Base-by-base conservation (phyloP, 1,284 basidiomycete genomes). In the Cerrena zonata region DNA sequence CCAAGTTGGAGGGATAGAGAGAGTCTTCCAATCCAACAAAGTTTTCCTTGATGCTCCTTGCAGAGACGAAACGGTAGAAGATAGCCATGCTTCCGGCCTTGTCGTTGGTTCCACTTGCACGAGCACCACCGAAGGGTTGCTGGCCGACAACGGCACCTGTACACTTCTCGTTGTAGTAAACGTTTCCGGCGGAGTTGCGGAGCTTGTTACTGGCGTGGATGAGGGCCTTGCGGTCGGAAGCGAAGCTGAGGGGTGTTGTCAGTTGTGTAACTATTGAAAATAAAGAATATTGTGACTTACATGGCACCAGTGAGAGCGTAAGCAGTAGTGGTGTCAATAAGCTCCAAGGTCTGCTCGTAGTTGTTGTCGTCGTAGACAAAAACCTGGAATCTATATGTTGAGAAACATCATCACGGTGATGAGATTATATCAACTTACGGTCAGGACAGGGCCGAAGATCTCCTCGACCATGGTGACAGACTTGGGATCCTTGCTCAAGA, bases 381-480 rank as follows among this genome's bases (percentile, higher is more conserved):
- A 53, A 89, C 81, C 84, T 86, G 56, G 38, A 36, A 11, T 36
- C n/a, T 10, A n/a, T n/a, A 36, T 10, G 34, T 10, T 5, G 42
- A 38, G 18, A 18, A 51, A 18, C 54, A 49, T 13, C 34, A 57
- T 58, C 5, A 30, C 3, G 11, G 10, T 30, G 24, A 21, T 19
- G n/a, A 19, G 21, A 43, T 18, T 2, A 43, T 25, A 13, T 22
- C 50, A 49, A 69, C 76, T 62, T 60, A 91, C 91, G 36, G 95
- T 97, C 54, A 98, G 68, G 48, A 99, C 94, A 34, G 96, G 96
- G 3, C 96, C 96, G 61, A 99, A 98, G 63, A 99, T 91, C 73
- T 99, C 95, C 62, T 97, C 91, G 26, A 81, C 82, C 84, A 99
- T 92, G 10, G 94, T 96, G 47, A 96, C 73, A 4, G 86, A 90